Evolutionary conservation across 495 filamentous ascomycete species (phyloP).

Genomic region (Aspergillus cavernicola): DNA sequence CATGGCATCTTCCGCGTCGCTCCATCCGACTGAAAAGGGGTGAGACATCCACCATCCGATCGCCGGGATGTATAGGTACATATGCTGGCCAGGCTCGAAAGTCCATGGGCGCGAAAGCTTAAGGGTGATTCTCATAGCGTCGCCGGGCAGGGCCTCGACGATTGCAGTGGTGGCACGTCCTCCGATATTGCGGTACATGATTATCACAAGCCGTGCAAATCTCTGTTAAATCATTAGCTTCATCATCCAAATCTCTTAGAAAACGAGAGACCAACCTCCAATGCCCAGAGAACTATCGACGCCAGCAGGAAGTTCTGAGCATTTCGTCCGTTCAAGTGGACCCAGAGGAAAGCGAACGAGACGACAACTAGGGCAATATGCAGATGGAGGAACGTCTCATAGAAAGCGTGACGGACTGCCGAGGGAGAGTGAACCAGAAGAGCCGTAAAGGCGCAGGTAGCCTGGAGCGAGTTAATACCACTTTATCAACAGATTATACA

Average conservation of each 20-base stretch:
- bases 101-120: constrained; percentile 71
- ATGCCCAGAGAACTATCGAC: constrained; percentile 68
- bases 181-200: constrained; percentile 69
- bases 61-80: constrained; percentile 76
- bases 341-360: constrained; percentile 60
- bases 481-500: background rate
- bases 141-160: constrained; percentile 75
- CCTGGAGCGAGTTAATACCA: constrained; percentile 28
- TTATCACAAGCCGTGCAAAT: constrained; percentile 58
- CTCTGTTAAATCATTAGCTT: constrained; percentile 36
- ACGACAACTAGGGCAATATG: constrained; percentile 70
- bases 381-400: constrained; percentile 84
- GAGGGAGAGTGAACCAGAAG: constrained; percentile 66
- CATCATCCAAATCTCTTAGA: background rate
- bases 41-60: constrained; percentile 81
- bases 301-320: constrained; percentile 64
- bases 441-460: constrained; percentile 45
- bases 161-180: constrained; percentile 63
- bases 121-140: constrained; percentile 78
- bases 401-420: constrained; percentile 85
- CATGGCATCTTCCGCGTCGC: constrained; percentile 41
- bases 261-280: constrained; percentile 48
- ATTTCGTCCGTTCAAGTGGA: constrained; percentile 65
- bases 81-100: constrained; percentile 81
- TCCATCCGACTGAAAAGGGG: constrained; percentile 93